Base-by-base conservation (phyloP, 2,329 filamentous ascomycete species). In the Colletotrichum sp. region DNA sequence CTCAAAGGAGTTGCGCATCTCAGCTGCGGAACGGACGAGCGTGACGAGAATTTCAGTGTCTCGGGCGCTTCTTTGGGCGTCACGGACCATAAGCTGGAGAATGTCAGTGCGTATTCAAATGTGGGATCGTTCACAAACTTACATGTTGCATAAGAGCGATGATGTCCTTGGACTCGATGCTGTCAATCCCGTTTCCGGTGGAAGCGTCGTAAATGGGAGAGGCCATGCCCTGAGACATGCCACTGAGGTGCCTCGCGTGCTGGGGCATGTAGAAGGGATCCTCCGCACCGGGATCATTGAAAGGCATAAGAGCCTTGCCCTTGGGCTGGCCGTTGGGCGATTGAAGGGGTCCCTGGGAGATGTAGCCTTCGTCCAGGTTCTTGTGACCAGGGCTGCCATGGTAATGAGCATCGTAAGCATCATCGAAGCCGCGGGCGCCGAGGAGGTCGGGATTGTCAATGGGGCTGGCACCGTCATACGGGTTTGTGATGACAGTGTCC, bases 21-120 rank as follows among this genome's bases (percentile, higher is more conserved):
- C 97, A 15, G 97, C 94, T 6, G 97, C 96, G 71, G 96, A 96
- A 76, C 96, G 94, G 77, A 99, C 97, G 36, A 99, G 91, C 1
- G 97, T 96, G 63, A 98, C 95, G 21, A 99, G 89, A 71, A 99
- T 98, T 85, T 99, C 97, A 0, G 97, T 99, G 81, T 99, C 97
- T 60, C 97, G 92, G 62, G 97, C 97, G 85, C 97, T 99, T 76
- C 97, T 93, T 86, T 99, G 96, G 55, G 96, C 97, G 86, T 99
- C 97, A 44, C 97, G 94, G 78, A 99, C 97, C 83, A 98, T 99
- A 78, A 99, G 93, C 91, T 93, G 71, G 44, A 15, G 69, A 75
- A 55, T 10, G 75, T 86, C 80, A 86, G 82, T 71, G 57, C 9
- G 16, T 21, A 60, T n/a, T 24, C 7, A 21, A 26, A 10, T 6